Base-by-base conservation (phyloP, 1,139 yeast genomes). In the Scheffersomyces lignicola region DNA sequence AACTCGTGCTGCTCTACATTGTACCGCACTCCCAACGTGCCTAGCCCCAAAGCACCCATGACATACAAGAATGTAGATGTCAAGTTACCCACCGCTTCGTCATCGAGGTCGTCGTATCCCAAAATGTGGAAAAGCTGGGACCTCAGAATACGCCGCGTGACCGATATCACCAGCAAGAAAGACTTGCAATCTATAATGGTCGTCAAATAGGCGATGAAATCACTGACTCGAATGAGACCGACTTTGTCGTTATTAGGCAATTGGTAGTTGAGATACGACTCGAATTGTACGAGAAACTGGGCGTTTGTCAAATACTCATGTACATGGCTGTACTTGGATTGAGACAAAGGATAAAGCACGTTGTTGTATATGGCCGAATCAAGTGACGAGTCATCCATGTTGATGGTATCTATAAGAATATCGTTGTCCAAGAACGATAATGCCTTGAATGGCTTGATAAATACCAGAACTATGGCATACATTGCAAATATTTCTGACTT, bases 101-200 rank as follows among this genome's bases (percentile, higher is more conserved):
- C 18, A 10, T 36, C 32, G 2, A 31, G 24, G 7, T 44, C 44
- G 13, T 42, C 38, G 37, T 56, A 56, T 2, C 70, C 72, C 44
- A 65, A 39, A 17, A 55, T 39, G 12, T 44, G 38, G 2, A 63
- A 36, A 36, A 65, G 23, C 33, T 54, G 54, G 7, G 24, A 21
- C 7, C 58, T 39, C 1, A 63, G 45, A 7, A 63, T 55, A 24
- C 48, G 41, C 28, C 45, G 48, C 1, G 56, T 49, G 23, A 52
- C 47, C 3, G 66, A 54, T 26, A 65, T 40, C 10, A 63, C 45
- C 32, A 62, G 38, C 16, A 65, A 41, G 29, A 60, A 58, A 14
- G 48, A 48, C 42, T 65, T 65, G 39, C 54, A 47, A 38, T 61
- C 66, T 15, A 65, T 52, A 8, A 61, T 49, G n/a, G 43, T 39